Evolutionary conservation across 768 basidiomycete species (phyloP).

Genomic region (Boletus sp.): DNA sequence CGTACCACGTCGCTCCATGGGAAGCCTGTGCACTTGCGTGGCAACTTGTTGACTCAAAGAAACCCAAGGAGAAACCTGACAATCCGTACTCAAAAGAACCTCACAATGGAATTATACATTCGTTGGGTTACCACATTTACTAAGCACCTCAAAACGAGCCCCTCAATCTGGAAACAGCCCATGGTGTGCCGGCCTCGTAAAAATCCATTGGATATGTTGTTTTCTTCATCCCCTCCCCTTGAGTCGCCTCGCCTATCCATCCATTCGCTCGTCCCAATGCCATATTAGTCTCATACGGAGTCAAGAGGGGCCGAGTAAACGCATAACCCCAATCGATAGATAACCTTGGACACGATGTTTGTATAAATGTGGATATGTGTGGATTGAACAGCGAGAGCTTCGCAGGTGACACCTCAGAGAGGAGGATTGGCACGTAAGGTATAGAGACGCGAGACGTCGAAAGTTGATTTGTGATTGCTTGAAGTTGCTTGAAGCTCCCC

Average conservation of each 20-base stretch:
- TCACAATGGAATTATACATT: background rate
- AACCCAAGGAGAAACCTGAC: too few relatives aligned
- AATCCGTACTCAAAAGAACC: too few relatives aligned
- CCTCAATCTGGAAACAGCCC: constrained; percentile 64
- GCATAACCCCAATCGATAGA: constrained; percentile 99
- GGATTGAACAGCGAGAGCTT: constrained; percentile 83
- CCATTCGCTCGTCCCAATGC: constrained; percentile 63
- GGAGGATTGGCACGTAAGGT: constrained; percentile 84
- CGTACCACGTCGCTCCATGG: background rate
- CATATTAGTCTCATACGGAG: constrained; percentile 90
- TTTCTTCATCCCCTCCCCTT: constrained; percentile 16
- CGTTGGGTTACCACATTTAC: background rate
- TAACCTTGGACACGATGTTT: constrained; percentile 93
- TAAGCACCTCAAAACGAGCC: constrained; percentile 39
- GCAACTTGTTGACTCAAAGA: background rate
- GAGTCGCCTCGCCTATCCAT: constrained; percentile 53
- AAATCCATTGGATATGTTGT: constrained; percentile 93
- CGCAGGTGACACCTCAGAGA: constrained; percentile 95
- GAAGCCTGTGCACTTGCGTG: background rate
- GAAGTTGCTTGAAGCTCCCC: constrained; percentile 85
- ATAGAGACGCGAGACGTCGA: constrained; percentile 49
- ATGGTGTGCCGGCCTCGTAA: constrained; percentile 76
- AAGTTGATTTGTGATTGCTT: constrained; percentile 77
- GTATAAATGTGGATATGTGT: constrained; percentile 85
- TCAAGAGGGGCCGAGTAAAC: constrained; percentile 82